These are phyloP conservation scores for Protomyces arabidopsidicola DNA, from an alignment of 1,139 yeast species.

Conservation along the genomic window DNA sequence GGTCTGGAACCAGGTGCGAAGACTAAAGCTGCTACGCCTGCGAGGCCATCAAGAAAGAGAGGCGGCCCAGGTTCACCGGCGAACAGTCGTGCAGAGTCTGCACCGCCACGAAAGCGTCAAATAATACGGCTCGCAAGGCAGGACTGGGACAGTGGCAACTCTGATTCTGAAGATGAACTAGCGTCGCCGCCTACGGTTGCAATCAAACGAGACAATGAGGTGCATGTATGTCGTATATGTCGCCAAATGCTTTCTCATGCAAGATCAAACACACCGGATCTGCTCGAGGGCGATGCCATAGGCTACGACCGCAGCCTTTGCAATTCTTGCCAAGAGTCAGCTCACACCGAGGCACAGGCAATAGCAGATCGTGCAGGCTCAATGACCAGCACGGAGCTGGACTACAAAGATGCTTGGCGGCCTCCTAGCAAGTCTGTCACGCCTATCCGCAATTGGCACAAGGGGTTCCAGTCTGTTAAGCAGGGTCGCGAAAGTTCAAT, in stretches of 20 bases:
- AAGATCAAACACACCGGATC: not conserved
- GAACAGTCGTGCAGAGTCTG: no score
- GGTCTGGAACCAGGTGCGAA: not conserved
- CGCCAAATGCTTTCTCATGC: not conserved
- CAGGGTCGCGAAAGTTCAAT: no score
- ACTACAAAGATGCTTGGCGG: not conserved
- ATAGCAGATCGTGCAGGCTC: not conserved
- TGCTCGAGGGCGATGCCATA: not conserved
- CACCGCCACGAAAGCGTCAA: no score
- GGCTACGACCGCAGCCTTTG: not conserved
- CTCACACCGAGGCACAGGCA: not conserved
- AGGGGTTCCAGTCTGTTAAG: no score
- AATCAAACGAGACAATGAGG: not conserved
- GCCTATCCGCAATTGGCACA: no score
- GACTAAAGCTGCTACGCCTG: not conserved
- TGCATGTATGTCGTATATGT: not conserved
- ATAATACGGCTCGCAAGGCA: no score
- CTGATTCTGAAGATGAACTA: not conserved
- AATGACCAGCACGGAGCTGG: not conserved
- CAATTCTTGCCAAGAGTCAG: not conserved
- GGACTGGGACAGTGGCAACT: not conserved
- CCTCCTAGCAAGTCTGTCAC: not conserved
- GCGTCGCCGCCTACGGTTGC: not conserved
- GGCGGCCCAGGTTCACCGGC: not conserved
- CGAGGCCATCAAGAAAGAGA: not conserved